Conservation (phyloP, 2,329 filamentous ascomycete species). For the Talaromyces islandicus region DNA sequence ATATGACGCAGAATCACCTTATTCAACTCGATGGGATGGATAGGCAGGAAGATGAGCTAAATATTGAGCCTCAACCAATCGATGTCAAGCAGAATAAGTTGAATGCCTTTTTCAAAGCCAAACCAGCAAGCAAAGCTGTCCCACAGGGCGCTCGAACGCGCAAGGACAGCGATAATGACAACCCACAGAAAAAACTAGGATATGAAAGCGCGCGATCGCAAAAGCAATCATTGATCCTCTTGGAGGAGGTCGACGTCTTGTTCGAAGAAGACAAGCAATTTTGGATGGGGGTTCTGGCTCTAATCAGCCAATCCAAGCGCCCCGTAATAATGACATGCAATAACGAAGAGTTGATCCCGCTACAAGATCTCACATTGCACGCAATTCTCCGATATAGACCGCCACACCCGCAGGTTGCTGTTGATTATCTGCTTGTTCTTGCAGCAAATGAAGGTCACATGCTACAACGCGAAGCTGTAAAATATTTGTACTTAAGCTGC, state of each 20-base stretch:
- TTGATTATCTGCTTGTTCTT: slow-evolving; percentile 74
- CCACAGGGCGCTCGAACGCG: background rate
- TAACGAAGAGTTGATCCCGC: slow-evolving; percentile 74
- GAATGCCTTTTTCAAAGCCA: slow-evolving; percentile 69
- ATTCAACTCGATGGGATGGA: slow-evolving; percentile 45
- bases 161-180: slow-evolving; percentile 1
- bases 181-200: slow-evolving; percentile 5
- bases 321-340: slow-evolving; percentile 96
- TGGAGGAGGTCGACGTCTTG: slow-evolving; percentile 89
- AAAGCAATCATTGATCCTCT: slow-evolving; percentile 87
- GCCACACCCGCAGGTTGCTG: slow-evolving; percentile 61
- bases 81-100: slow-evolving; percentile 72
- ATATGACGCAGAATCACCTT: slow-evolving; percentile 94
- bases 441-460: slow-evolving; percentile 87
- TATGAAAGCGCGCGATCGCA: slow-evolving; percentile 48
- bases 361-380: slow-evolving; percentile 69
- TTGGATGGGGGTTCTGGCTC: slow-evolving; percentile 71
- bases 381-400: slow-evolving; percentile 72
- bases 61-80: slow-evolving; percentile 49
- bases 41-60: slow-evolving; percentile 11
- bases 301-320: slow-evolving; percentile 79
- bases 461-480: slow-evolving; percentile 61
- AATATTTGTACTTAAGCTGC: slow-evolving; percentile 64
- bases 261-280: slow-evolving; percentile 97
- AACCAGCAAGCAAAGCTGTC: background rate